A percentile compares a stretch with the other conserved stretches of the same genome.
phyloP scores from a whole-genome alignment of 768 basidiomycete species.

The Ramaria rubella region DNA sequence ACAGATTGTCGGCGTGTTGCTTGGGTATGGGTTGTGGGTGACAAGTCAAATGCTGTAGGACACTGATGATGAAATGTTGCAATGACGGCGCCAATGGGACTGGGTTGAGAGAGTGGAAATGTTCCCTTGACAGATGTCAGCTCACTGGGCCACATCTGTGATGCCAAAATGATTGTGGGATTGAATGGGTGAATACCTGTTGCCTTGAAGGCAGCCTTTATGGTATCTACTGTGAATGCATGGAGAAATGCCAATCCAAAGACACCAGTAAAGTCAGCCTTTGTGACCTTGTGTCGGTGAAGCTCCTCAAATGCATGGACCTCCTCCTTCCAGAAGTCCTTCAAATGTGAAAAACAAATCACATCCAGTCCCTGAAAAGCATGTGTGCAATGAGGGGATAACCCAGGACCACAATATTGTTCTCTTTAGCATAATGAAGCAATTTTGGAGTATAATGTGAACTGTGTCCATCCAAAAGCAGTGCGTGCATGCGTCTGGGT shows the following conservation, averaged over 20 bases:
- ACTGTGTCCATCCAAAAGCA: conserved; percentile 42
- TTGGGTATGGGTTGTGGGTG: not conserved
- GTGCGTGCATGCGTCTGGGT: conserved; percentile 21
- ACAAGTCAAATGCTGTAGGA: not conserved
- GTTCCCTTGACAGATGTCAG: conserved; percentile 18
- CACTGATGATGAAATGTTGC: conserved; percentile 3
- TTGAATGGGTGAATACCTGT: conserved; percentile 28
- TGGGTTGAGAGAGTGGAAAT: conserved; percentile 22
- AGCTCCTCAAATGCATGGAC: conserved; percentile 22
- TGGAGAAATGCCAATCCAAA: conserved; percentile 27
- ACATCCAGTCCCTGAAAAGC: conserved; percentile 41
- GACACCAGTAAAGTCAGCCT: conserved; percentile 32
- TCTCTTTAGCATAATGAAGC: conserved; percentile 29
- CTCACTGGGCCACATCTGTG: conserved; percentile 25
- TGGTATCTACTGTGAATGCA: conserved; percentile 20
- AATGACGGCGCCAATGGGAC: conserved; percentile 20
- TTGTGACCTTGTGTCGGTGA: conserved; percentile 21
- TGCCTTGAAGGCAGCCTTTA: conserved; percentile 27
- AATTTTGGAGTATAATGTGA: conserved; percentile 36
- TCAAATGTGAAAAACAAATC: conserved; percentile 29
- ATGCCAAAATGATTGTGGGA: conserved; percentile 19
- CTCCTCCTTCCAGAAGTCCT: conserved; percentile 23
- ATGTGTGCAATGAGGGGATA: conserved; percentile 43
- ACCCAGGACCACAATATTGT: conserved; percentile 37
- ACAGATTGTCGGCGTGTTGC: not conserved